Conservation (phyloP, 1,284 basidiomycete genomes). For the Erythrobasidium hasegawianum region DNA sequence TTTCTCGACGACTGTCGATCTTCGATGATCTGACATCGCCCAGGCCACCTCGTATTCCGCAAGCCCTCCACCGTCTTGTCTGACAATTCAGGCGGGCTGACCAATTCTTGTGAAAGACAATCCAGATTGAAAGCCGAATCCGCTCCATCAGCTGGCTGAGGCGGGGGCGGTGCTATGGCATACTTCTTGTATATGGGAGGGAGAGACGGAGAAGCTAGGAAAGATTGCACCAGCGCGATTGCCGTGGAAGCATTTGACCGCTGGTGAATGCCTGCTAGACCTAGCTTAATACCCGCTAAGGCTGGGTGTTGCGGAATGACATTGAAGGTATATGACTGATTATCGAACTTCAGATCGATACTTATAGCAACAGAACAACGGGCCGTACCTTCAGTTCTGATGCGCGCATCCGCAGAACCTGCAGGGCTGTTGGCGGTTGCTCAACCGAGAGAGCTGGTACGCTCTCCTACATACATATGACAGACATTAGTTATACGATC, state of each 20-base stretch:
- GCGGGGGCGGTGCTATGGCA: constrained; percentile 40
- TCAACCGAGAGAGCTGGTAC: constrained; percentile 80
- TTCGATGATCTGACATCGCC: constrained; percentile 81
- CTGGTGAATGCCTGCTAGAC: constrained; percentile 86
- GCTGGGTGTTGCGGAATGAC: constrained; percentile 56
- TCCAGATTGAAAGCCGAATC: background rate
- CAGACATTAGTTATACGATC: too few relatives aligned
- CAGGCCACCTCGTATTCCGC: constrained; percentile 78
- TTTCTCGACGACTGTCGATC: constrained; percentile 53
- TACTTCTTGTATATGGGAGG: constrained; percentile 42
- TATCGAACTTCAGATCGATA: background rate
- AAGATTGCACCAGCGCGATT: constrained; percentile 66
- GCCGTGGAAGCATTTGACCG: constrained; percentile 85
- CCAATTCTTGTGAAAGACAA: background rate
- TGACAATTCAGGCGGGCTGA: constrained; percentile 52
- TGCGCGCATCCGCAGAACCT: constrained; percentile 65
- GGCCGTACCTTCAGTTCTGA: constrained; percentile 59
- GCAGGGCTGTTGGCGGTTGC: constrained; percentile 66
- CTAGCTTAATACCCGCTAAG: constrained; percentile 63
- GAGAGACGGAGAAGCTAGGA: constrained; percentile 56
- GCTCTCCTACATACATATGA: constrained; percentile 61
- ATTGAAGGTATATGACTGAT: constrained; percentile 63
- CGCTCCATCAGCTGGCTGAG: constrained; percentile 3
- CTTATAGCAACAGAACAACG: constrained; percentile 1
- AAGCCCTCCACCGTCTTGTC: constrained; percentile 62